Evolutionary conservation across 2,329 filamentous ascomycete genomes (phyloP).

Genomic region (Colletotrichum chrysophilum): DNA sequence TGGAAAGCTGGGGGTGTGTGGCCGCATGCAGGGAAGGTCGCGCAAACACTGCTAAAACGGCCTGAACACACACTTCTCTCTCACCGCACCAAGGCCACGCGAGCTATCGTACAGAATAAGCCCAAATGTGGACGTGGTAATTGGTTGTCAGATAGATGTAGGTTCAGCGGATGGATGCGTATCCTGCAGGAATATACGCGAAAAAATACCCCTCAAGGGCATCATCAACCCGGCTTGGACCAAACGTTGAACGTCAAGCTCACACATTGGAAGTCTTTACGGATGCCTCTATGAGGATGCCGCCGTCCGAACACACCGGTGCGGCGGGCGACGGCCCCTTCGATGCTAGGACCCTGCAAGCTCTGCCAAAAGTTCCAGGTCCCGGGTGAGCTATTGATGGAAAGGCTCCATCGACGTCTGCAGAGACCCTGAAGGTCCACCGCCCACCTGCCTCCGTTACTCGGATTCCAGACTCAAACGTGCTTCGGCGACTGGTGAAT

Average conservation of each 20-base stretch:
- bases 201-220: neutral
- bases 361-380: neutral
- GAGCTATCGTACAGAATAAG: neutral
- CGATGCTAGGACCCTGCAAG: conserved; percentile 1
- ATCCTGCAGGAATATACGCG: neutral
- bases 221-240: neutral
- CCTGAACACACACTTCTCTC: neutral
- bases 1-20: neutral
- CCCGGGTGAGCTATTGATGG: neutral
- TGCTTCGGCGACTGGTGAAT: neutral
- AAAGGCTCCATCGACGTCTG: neutral
- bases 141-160: neutral
- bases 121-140: neutral
- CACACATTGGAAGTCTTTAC: neutral
- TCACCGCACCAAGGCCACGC: neutral
- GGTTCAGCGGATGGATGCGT: neutral
- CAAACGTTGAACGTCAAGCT: neutral
- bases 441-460: neutral
- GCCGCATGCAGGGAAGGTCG: neutral
- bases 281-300: neutral
- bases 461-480: neutral
- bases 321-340: neutral
- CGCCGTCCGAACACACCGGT: neutral
- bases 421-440: neutral
- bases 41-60: neutral